phyloP scores from a whole-genome alignment of 2,329 filamentous ascomycete genomes.

The Fusarium sp. region DNA sequence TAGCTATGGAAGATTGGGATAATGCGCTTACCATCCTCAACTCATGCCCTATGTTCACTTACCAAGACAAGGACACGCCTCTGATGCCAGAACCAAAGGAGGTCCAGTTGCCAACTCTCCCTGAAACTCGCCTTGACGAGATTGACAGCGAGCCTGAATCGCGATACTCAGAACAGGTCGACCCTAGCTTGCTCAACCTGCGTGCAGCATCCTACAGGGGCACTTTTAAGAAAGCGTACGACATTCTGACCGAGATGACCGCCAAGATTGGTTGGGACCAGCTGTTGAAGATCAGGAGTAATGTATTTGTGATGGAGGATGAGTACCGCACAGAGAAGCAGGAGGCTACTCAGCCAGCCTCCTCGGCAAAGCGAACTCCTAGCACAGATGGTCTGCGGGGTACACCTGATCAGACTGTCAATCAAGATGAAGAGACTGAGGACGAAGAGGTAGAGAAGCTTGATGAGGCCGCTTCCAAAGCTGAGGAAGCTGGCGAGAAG shows the following conservation, averaged over 20 bases:
- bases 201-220: constrained; percentile 91
- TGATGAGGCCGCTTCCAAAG: constrained; percentile 38
- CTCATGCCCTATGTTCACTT: constrained; percentile 99
- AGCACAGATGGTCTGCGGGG: constrained; percentile 82
- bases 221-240: constrained; percentile 95
- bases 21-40: constrained; percentile 94
- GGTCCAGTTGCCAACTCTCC: constrained; percentile 84
- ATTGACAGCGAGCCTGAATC: constrained; percentile 92
- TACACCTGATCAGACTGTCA: constrained; percentile 68
- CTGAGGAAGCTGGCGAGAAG: constrained; percentile 43
- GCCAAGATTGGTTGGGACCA: constrained; percentile 98
- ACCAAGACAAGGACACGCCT: constrained; percentile 97
- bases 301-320: constrained; percentile 99
- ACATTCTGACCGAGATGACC: constrained; percentile 93
- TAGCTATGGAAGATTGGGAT: constrained; percentile 95
- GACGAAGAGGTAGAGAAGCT: constrained; percentile 48
- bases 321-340: constrained; percentile 93
- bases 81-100: constrained; percentile 92
- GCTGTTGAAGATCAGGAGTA: constrained; percentile 90
- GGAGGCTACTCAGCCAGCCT: constrained; percentile 59
- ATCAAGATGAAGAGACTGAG: constrained; percentile 54
- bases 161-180: constrained; percentile 83
- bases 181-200: constrained; percentile 84
- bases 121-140: constrained; percentile 91
- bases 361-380: constrained; percentile 71